A percentile compares a stretch with the other conserved stretches of the same genome.
phyloP scores from a whole-genome alignment of 352 stramenopile species.

The Phytophthora agathidicida region DNA sequence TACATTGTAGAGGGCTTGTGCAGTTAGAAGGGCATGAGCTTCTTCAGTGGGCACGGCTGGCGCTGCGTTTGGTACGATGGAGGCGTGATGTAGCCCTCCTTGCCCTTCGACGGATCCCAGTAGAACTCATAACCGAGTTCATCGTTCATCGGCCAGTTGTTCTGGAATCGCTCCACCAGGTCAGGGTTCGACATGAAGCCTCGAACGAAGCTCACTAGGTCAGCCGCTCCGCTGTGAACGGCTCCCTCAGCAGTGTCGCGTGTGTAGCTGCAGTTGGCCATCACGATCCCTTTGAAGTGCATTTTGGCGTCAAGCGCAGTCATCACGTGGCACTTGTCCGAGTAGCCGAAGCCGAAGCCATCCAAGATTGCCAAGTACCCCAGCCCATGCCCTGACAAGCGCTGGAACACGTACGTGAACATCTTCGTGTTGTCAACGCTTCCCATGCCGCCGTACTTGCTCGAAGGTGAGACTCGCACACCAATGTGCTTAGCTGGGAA shows the following conservation, averaged over 20 bases:
- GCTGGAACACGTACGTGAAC: conserved; percentile 40
- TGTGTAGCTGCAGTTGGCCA: conserved; percentile 42
- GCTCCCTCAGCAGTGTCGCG: conserved; percentile 28
- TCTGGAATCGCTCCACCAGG: conserved; percentile 39
- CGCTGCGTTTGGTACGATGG: too few species aligned
- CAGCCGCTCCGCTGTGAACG: conserved; percentile 31
- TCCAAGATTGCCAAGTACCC: conserved; percentile 38
- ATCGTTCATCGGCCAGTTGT: conserved; percentile 24
- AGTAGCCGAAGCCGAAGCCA: conserved; percentile 33
- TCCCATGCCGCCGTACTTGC: conserved; percentile 36
- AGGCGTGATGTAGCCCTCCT: conserved; percentile 30
- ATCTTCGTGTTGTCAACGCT: conserved; percentile 36
- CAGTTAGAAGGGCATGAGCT: too few species aligned
- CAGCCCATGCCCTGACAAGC: conserved; percentile 21
- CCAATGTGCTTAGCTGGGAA: conserved; percentile 28
- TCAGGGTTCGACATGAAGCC: conserved; percentile 52
- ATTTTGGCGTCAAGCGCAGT: conserved; percentile 35
- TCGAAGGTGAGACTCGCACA: conserved; percentile 38
- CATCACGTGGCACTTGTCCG: conserved; percentile 36
- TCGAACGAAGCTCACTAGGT: conserved; percentile 45
- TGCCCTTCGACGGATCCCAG: conserved; percentile 28
- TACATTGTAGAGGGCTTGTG: too few species aligned
- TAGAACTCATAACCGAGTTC: conserved; percentile 32
- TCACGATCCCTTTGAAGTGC: conserved; percentile 33
- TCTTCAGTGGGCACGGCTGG: too few species aligned